These are phyloP conservation scores for Falciphora oryzae DNA, from an alignment of 2,329 filamentous ascomycete species.

Conservation along the genomic window DNA sequence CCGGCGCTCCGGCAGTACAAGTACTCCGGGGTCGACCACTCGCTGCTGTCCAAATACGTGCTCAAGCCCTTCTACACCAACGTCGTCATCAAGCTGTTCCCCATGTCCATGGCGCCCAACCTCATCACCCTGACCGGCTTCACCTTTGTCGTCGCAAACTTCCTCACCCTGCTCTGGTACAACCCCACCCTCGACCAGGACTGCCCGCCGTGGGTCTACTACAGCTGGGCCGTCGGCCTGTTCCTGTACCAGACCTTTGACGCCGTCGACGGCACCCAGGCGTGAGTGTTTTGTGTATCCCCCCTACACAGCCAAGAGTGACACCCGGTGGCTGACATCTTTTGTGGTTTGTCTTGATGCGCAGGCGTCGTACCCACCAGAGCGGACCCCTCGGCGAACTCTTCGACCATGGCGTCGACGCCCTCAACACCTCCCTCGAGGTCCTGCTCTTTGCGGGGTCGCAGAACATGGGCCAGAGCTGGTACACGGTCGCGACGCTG, in stretches of 20 bases:
- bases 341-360: neutral
- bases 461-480: conserved; percentile 89
- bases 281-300: conserved; percentile 47
- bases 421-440: conserved; percentile 91
- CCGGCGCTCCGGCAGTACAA: conserved; percentile 90
- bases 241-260: conserved; percentile 99
- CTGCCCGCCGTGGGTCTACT: conserved; percentile 93
- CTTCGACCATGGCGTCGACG: conserved; percentile 96
- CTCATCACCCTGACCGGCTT: conserved; percentile 89
- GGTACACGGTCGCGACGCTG: conserved; percentile 77
- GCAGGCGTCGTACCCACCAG: conserved; percentile 77
- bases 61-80: conserved; percentile 97
- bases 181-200: conserved; percentile 90
- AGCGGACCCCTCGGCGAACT: conserved; percentile 92
- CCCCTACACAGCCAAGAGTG: neutral
- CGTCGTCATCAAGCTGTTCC: conserved; percentile 89
- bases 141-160: conserved; percentile 80
- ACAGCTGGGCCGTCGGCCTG: conserved; percentile 79
- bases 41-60: conserved; percentile 83
- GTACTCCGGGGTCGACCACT: conserved; percentile 88
- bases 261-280: conserved; percentile 90
- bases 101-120: conserved; percentile 88
- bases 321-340: conserved; percentile 10
- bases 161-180: conserved; percentile 92
- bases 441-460: conserved; percentile 86